These are phyloP conservation scores for Emmonsia crescens DNA, from an alignment of 2,329 filamentous ascomycete species.

Conservation along the genomic window DNA sequence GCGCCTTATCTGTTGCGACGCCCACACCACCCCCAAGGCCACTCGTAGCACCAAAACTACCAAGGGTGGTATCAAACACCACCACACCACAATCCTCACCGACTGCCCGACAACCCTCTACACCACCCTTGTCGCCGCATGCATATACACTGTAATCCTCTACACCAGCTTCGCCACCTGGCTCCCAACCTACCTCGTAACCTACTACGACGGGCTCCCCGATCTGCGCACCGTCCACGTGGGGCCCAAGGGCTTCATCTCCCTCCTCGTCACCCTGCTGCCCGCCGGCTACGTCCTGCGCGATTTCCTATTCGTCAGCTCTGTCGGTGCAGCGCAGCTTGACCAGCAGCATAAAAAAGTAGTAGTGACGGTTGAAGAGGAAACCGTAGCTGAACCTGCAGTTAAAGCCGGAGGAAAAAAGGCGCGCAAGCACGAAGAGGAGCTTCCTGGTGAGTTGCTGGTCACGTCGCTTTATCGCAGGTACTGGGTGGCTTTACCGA, in stretches of 20 bases:
- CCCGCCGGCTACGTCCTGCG: conserved; percentile 62
- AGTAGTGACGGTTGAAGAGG: neutral
- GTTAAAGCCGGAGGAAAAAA: neutral
- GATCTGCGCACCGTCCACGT: conserved; percentile 58
- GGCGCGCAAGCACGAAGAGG: conserved; percentile 23
- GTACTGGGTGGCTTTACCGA: conserved; percentile 51
- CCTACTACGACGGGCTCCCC: conserved; percentile 61
- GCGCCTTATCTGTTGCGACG: neutral
- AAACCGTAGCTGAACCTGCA: conserved; percentile 14
- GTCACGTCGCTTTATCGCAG: conserved; percentile 50
- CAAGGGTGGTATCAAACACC: conserved; percentile 34
- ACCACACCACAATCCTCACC: conserved; percentile 54
- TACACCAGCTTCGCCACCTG: conserved; percentile 58
- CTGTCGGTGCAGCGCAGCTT: conserved; percentile 37
- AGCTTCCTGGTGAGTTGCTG: conserved; percentile 57
- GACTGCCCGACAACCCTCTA: conserved; percentile 53
- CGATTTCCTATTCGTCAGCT: conserved; percentile 60
- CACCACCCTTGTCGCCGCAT: conserved; percentile 57
- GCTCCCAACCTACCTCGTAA: conserved; percentile 60
- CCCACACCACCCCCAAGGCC: conserved; percentile 40
- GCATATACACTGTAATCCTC: conserved; percentile 64
- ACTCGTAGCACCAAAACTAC: conserved; percentile 27
- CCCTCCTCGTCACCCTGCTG: conserved; percentile 44
- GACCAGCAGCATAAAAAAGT: conserved; percentile 12
- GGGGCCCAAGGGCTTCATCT: conserved; percentile 43